Evolutionary conservation across 2,329 filamentous ascomycete genomes (phyloP).

Genomic region (Emergomyces orientalis): DNA sequence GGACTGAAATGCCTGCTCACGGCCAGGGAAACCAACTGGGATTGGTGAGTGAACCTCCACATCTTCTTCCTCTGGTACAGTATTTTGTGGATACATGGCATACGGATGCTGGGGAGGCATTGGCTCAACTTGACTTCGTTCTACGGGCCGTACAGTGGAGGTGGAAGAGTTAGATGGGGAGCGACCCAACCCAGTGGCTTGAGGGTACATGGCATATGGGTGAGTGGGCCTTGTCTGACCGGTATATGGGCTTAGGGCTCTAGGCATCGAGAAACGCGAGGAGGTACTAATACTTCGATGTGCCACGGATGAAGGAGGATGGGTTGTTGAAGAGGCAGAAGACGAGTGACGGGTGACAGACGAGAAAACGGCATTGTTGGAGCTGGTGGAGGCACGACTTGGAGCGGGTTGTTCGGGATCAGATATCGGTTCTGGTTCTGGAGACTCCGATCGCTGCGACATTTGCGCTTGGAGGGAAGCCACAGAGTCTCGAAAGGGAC

Average conservation of each 20-base stretch:
- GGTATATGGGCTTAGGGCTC: constrained; percentile 55
- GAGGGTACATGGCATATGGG: constrained; percentile 76
- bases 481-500: constrained; percentile 8
- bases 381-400: neutral
- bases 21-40: constrained; percentile 66
- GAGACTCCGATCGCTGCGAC: constrained; percentile 4
- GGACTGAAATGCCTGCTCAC: constrained; percentile 58
- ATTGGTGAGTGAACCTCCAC: constrained; percentile 35
- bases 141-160: constrained; percentile 53
- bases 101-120: constrained; percentile 75
- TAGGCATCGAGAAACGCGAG: constrained; percentile 38
- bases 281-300: constrained; percentile 37
- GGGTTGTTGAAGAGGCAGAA: constrained; percentile 12
- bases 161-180: constrained; percentile 61
- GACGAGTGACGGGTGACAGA: constrained; percentile 17
- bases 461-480: constrained; percentile 1
- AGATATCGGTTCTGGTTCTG: constrained; percentile 12
- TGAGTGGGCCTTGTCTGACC: constrained; percentile 67
- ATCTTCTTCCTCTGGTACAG: constrained; percentile 49
- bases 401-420: constrained; percentile 13
- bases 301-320: constrained; percentile 24
- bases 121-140: constrained; percentile 50
- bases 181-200: constrained; percentile 51
- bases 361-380: constrained; percentile 8
- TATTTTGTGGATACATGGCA: constrained; percentile 74